Conservation (phyloP, 2,329 filamentous ascomycete genomes). For the Aureobasidium sp. region DNA sequence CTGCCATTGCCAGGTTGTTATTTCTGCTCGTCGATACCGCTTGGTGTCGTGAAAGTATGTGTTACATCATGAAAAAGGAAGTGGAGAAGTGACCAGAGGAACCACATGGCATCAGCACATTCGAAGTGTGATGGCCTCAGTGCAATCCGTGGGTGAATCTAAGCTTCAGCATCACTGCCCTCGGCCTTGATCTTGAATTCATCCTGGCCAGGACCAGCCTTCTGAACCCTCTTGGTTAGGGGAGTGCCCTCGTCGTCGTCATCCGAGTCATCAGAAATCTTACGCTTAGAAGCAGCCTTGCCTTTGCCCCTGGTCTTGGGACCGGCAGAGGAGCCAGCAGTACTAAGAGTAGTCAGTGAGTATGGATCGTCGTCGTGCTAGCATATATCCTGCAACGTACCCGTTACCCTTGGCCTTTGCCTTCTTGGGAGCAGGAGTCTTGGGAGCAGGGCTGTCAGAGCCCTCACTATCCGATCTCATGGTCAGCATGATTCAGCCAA, state of each 20-base stretch:
- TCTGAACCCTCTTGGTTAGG: conserved; percentile 27
- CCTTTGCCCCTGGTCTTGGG: conserved; percentile 8
- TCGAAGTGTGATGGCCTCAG: not conserved
- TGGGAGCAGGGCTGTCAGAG: not conserved
- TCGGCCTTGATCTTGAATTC: not conserved
- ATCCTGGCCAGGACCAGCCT: conserved; percentile 20
- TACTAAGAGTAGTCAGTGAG: not conserved
- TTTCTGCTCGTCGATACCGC: not conserved
- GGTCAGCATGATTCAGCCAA: not conserved
- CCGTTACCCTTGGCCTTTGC: not conserved
- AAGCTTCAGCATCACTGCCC: not conserved
- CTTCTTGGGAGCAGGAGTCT: conserved; percentile 10
- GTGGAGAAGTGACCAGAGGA: not conserved
- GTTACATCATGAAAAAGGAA: not conserved
- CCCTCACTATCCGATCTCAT: not conserved
- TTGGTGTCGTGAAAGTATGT: not conserved
- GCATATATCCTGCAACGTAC: not conserved
- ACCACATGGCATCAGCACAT: not conserved
- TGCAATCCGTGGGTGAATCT: not conserved
- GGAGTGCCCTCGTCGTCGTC: conserved; percentile 7
- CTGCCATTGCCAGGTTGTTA: not conserved
- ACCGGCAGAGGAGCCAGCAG: not conserved
- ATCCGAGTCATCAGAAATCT: not conserved
- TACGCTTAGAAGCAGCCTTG: not conserved
- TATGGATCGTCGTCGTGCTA: not conserved